These are phyloP conservation scores for Plasmodium cynomolgi DNA, from an alignment of 169 alveolate genomes.

Conservation along the genomic window DNA sequence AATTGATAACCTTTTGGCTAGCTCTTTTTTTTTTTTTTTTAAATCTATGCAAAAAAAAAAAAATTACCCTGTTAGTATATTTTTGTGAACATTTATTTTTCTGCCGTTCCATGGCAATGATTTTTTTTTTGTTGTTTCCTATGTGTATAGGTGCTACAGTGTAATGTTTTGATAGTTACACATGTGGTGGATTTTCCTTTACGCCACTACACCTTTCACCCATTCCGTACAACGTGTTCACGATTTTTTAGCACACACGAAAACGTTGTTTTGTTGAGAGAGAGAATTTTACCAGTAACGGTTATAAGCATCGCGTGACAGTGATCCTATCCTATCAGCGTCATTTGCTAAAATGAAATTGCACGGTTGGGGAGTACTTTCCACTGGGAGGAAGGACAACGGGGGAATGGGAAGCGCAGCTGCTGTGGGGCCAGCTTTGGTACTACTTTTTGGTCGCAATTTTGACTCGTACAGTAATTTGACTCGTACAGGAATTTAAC, in stretches of 20 bases:
- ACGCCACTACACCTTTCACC: neutral
- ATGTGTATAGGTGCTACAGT: neutral
- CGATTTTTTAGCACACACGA: neutral
- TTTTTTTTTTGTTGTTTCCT: neutral
- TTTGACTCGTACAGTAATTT: neutral
- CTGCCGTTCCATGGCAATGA: neutral
- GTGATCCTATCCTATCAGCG: neutral
- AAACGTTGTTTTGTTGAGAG: neutral
- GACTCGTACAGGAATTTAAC: neutral
- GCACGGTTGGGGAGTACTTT: neutral
- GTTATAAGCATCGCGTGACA: neutral
- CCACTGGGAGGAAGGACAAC: neutral
- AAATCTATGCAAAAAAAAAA: neutral
- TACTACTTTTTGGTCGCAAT: neutral
- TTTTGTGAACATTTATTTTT: slow-evolving; percentile 5
- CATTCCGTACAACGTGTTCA: neutral
- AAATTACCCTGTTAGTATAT: neutral
- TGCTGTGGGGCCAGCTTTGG: neutral
- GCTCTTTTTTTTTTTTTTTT: neutral
- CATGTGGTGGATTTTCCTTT: neutral
- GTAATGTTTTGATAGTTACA: neutral
- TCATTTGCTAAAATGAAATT: neutral
- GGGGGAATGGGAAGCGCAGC: neutral
- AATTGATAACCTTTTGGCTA: neutral
- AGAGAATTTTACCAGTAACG: neutral